Evolutionary conservation across 2,329 filamentous ascomycete species (phyloP), one percentile per base, ranked within the genome.

Genomic region (Coleophoma eucalyptorum): DNA sequence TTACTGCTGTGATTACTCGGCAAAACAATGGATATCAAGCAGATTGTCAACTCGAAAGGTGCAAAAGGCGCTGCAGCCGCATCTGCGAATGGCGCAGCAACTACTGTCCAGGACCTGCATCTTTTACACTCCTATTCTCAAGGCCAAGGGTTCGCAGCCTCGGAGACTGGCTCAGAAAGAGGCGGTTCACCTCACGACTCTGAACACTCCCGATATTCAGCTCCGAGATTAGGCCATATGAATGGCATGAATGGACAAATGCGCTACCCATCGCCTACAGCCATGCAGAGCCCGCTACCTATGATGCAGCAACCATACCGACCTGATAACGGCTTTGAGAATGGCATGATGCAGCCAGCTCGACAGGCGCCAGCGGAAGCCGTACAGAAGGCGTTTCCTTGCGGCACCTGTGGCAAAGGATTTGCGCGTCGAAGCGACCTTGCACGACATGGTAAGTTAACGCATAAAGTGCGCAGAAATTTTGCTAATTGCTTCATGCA

Each of bases 361-460:
- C 48, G 54, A 47, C 48, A 45, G 43, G 51, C 56, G 26, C 42
- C 58, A 35, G 54, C 50, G 20, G 60, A 64, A 34, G 49, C 43
- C 16, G 55, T 54, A 31, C 69, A 63, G 56, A 89, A 97, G 72
- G 85, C 89, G 1, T 97, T 94, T 65, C 86, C 90, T 19, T 99
- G 94, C 72, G 88, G 84, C 57, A 93, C 88, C 3, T 99, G 94
- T 68, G 81, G 80, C 51, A 97, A 97, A 71, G 88, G 87, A 20
- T 99, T 99, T 67, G 94, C 94, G 48, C 79, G 94, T 63, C 81
- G 94, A 58, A 97, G 93, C 71, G 94, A 99, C 72, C 82, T 97
- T 47, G 90, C 92, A 56, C 83, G 94, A 63, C 94, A 99, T 72
- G 93, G 93, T 97, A 82, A 69, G 87, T 71, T 45, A 37, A 43